These are phyloP conservation scores for Gaeumannomyces sp. DNA, from an alignment of 2,329 filamentous ascomycete genomes.

Conservation along the genomic window DNA sequence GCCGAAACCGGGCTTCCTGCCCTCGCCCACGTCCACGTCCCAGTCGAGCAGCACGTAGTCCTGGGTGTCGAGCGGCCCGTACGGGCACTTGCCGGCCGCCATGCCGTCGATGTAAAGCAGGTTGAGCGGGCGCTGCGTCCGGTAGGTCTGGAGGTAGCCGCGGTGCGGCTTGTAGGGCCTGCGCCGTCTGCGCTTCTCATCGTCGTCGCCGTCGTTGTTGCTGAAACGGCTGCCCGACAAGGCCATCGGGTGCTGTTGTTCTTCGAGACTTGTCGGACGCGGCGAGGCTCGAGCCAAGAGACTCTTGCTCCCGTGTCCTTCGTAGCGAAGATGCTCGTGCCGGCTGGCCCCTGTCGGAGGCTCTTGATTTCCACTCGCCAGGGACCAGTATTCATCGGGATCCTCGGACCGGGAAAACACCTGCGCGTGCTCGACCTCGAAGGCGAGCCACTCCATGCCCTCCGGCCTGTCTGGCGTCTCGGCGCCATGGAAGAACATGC, in stretches of 20 bases:
- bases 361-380: background rate
- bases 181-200: conserved; percentile 7
- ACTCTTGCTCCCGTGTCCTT: background rate
- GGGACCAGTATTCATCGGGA: background rate
- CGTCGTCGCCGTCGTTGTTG: conserved; percentile 9
- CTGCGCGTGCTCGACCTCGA: conserved; percentile 69
- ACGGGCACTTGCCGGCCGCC: conserved; percentile 57
- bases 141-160: conserved; percentile 64
- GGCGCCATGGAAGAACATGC: conserved; percentile 61
- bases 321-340: background rate
- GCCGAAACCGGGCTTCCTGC: background rate
- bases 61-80: conserved; percentile 63
- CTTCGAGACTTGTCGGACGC: background rate
- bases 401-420: conserved; percentile 36
- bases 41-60: conserved; percentile 46
- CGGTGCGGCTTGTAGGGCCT: conserved; percentile 14
- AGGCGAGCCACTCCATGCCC: conserved; percentile 63
- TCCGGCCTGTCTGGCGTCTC: conserved; percentile 27
- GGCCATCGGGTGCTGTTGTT: conserved; percentile 8
- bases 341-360: background rate
- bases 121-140: conserved; percentile 47
- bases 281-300: background rate
- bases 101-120: conserved; percentile 67
- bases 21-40: background rate
- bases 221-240: background rate